Evolutionary conservation across 371 early-diverging fungal species (phyloP).

Genomic region (Mucor racemosus): DNA sequence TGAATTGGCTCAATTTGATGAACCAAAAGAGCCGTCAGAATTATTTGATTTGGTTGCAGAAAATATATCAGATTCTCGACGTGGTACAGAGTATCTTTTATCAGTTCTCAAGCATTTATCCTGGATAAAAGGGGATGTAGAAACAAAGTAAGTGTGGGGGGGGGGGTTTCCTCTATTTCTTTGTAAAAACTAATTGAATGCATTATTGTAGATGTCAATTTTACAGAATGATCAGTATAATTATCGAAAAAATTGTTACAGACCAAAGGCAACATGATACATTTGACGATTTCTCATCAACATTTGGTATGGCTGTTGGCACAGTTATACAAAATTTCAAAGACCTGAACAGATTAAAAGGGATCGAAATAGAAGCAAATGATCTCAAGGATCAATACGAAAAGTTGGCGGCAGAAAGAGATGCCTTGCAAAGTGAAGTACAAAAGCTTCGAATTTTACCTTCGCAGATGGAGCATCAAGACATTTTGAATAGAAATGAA

Average conservation of each 20-base stretch:
- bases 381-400: slow-evolving; percentile 39
- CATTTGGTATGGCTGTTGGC: slow-evolving; percentile 33
- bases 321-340: slow-evolving; percentile 70
- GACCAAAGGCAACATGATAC: slow-evolving; percentile 61
- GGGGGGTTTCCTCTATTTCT: background rate
- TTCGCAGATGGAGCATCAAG: slow-evolving; percentile 20
- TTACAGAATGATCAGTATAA: slow-evolving; percentile 76
- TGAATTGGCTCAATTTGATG: slow-evolving; percentile 15
- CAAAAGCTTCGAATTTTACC: slow-evolving; percentile 28
- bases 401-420: slow-evolving; percentile 27
- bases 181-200: background rate
- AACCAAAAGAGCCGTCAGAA: slow-evolving; percentile 65
- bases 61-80: slow-evolving; percentile 63
- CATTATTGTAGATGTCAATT: slow-evolving; percentile 56
- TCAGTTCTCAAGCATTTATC: slow-evolving; percentile 73
- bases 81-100: slow-evolving; percentile 69
- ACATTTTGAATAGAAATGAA: slow-evolving; percentile 11
- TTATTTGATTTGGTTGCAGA: slow-evolving; percentile 70
- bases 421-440: slow-evolving; percentile 25
- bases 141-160: slow-evolving; percentile 41
- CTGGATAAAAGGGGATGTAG: slow-evolving; percentile 72
- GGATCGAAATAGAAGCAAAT: slow-evolving; percentile 54
- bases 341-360: slow-evolving; percentile 69
- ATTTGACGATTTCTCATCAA: slow-evolving; percentile 54
- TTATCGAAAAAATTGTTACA: slow-evolving; percentile 79